Conservation (phyloP, 495 filamentous ascomycete species). For the Neurospora cerealis region DNA sequence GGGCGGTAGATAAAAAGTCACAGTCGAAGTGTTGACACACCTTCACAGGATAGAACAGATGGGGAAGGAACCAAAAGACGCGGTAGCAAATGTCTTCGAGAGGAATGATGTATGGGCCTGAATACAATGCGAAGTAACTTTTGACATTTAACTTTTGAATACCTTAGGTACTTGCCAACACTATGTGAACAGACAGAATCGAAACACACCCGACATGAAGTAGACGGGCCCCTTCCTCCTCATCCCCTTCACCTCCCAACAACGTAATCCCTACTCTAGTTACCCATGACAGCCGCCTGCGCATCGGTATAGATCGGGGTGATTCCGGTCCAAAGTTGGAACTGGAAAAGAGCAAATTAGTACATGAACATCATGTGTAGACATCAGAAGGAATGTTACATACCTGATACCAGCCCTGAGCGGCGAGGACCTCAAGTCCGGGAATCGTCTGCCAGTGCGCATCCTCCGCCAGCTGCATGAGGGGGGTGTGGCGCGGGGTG, state of each 20-base stretch:
- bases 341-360: constrained; percentile 33
- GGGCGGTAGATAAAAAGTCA: too few species aligned
- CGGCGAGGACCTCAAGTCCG: constrained; percentile 82
- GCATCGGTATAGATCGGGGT: constrained; percentile 57
- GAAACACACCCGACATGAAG: background rate
- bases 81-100: too few species aligned
- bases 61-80: too few species aligned
- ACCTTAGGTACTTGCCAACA: background rate
- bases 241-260: background rate
- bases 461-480: constrained; percentile 77
- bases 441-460: constrained; percentile 80
- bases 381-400: constrained; percentile 9
- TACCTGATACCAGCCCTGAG: constrained; percentile 72
- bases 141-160: background rate
- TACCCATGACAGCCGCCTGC: constrained; percentile 38
- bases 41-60: too few species aligned
- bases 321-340: constrained; percentile 72
- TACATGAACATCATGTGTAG: background rate
- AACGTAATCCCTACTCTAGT: background rate
- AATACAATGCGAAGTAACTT: background rate
- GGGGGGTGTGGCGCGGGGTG: constrained; percentile 67
- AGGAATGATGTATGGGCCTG: background rate
- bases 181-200: background rate
- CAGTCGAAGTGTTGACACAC: too few species aligned
- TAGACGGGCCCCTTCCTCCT: background rate